phyloP scores from a whole-genome alignment of 306 rosid genomes.

The Vigna hirtella region DNA sequence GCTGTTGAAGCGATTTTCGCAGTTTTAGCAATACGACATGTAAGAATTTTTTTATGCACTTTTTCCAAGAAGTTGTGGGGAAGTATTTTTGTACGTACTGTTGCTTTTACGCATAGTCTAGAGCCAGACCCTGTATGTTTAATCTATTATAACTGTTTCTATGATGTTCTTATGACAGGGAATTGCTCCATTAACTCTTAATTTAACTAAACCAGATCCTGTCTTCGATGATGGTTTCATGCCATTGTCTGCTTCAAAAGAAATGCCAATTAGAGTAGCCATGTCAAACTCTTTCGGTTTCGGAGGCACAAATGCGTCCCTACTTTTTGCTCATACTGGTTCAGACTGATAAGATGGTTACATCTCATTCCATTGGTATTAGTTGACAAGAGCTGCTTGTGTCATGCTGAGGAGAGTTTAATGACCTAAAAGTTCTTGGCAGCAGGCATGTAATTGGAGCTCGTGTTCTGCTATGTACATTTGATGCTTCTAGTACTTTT shows the following conservation, averaged over 20 bases:
- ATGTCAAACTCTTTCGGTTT: conserved; percentile 95
- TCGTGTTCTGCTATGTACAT: conserved; percentile 16
- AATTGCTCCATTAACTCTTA: conserved; percentile 87
- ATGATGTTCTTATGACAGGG: conserved; percentile 64
- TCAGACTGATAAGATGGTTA: conserved; percentile 23
- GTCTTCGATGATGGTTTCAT: conserved; percentile 66
- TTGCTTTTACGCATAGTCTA: conserved; percentile 34
- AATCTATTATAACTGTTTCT: conserved; percentile 2
- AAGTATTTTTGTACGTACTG: conserved; percentile 19
- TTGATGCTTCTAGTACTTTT: conserved; percentile 20
- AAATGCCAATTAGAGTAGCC: conserved; percentile 73
- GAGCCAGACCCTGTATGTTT: conserved; percentile 14
- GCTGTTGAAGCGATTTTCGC: conserved; percentile 98
- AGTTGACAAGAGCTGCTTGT: no score
- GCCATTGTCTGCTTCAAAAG: conserved; percentile 71
- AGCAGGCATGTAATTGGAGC: conserved; percentile 1
- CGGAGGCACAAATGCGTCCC: conserved; percentile 95
- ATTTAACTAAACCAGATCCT: conserved; percentile 85
- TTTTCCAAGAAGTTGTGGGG: conserved; percentile 16
- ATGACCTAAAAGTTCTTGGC: conserved; percentile 9
- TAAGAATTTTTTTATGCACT: conserved; percentile 36
- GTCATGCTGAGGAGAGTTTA: not conserved
- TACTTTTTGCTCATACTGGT: conserved; percentile 69
- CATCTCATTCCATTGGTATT: no score
- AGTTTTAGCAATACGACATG: conserved; percentile 74